Percentiles rank a stretch among this genome's conserved stretches.
Evolutionary conservation across 2,329 filamentous ascomycete species (phyloP).

Genomic region (Fusarium brevicatenulatum): DNA sequence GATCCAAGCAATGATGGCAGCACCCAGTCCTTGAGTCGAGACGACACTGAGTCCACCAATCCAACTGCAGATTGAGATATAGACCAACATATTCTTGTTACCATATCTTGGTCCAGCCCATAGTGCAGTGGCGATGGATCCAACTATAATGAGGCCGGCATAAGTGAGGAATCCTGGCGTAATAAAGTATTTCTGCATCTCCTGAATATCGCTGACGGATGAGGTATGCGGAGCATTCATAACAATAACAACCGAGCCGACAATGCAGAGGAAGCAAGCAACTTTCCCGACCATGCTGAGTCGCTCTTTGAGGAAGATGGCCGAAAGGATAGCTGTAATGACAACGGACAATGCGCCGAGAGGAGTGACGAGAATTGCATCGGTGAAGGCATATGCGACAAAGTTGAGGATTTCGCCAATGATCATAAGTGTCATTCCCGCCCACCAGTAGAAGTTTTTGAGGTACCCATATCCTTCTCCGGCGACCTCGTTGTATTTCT

Average conservation of each 20-base stretch:
- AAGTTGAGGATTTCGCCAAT: conserved; percentile 97
- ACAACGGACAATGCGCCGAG: conserved; percentile 92
- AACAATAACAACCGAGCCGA: conserved; percentile 92
- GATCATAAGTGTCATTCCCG: conserved; percentile 96
- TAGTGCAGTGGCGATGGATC: conserved; percentile 75
- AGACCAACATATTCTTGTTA: conserved; percentile 97
- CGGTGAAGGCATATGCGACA: conserved; percentile 95
- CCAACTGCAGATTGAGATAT: conserved; percentile 95
- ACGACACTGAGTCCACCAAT: conserved; percentile 95
- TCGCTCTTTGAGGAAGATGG: conserved; percentile 95
- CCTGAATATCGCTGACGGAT: conserved; percentile 86
- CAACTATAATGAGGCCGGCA: conserved; percentile 82
- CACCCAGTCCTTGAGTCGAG: conserved; percentile 89
- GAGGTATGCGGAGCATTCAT: conserved; percentile 91
- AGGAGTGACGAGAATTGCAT: conserved; percentile 94
- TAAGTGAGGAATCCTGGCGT: conserved; percentile 87
- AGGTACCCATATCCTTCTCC: conserved; percentile 98
- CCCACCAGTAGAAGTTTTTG: conserved; percentile 96
- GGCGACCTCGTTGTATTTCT: conserved; percentile 95
- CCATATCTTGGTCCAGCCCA: conserved; percentile 89
- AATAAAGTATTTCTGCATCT: conserved; percentile 90
- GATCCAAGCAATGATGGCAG: conserved; percentile 89
- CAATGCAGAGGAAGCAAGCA: conserved; percentile 92
- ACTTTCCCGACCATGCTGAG: conserved; percentile 96
- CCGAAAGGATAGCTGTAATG: conserved; percentile 88